A percentile compares a stretch with the other conserved stretches of the same genome.
Conservation (phyloP, 2,329 filamentous ascomycete genomes). For the Aureobasidium lini region DNA sequence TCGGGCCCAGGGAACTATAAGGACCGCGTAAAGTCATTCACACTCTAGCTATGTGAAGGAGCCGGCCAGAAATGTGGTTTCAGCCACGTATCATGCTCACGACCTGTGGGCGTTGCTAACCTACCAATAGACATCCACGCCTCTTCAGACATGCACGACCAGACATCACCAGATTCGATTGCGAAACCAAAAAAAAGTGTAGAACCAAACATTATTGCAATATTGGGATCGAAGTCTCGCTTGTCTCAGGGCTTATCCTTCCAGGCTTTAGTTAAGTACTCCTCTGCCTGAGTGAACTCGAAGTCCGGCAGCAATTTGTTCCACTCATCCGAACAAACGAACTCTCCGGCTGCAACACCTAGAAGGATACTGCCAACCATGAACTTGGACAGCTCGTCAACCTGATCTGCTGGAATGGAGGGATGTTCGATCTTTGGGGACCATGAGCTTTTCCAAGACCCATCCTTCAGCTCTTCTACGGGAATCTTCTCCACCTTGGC, state of each 20-base stretch:
- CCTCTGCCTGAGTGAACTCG: neutral
- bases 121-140: no score
- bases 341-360: neutral
- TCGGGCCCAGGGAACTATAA: no score
- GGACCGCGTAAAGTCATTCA: no score
- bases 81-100: no score
- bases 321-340: neutral
- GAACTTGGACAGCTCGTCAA: neutral
- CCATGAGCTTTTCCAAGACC: neutral
- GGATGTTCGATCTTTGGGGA: neutral
- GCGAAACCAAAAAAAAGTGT: no score
- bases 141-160: no score
- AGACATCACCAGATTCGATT: no score
- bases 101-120: no score
- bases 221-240: no score
- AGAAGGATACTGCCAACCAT: neutral
- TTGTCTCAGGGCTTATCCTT: neutral
- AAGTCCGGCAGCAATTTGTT: neutral
- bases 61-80: no score
- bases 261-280: neutral
- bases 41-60: no score
- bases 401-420: neutral
- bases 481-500: neutral
- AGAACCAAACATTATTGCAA: no score
- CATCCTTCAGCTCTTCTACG: neutral